Conservation (phyloP, 1,284 basidiomycete species). For the Papiliotrema fonsecae region DNA sequence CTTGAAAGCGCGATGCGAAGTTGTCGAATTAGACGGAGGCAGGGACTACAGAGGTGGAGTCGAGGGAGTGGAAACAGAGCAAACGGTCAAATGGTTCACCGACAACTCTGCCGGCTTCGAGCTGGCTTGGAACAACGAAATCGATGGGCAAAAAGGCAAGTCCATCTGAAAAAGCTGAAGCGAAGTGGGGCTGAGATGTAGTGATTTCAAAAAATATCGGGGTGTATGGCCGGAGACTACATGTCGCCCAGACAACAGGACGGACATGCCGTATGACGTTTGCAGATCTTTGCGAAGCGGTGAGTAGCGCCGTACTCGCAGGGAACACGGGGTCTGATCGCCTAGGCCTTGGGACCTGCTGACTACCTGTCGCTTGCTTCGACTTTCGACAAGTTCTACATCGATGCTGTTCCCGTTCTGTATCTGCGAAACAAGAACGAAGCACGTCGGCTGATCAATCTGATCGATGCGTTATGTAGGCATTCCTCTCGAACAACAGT, state of each 20-base stretch:
- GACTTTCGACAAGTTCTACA: conserved; percentile 57
- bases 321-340: neutral
- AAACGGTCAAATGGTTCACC: conserved; percentile 23
- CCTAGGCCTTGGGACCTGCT: conserved; percentile 59
- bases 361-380: conserved; percentile 65
- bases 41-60: conserved; percentile 47
- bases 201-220: conserved; percentile 39
- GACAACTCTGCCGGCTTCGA: conserved; percentile 37
- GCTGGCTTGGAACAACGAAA: conserved; percentile 35
- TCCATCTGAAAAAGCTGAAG: too few species aligned
- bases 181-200: too few species aligned
- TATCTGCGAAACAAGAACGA: conserved; percentile 60
- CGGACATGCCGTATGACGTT: conserved; percentile 58
- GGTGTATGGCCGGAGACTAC: conserved; percentile 55
- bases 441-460: conserved; percentile 64
- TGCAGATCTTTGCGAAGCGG: conserved; percentile 59
- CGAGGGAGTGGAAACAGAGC: conserved; percentile 37
- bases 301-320: conserved; percentile 21
- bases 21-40: conserved; percentile 55
- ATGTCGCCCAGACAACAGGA: conserved; percentile 52
- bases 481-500: conserved; percentile 40
- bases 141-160: too few species aligned
- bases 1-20: conserved; percentile 60
- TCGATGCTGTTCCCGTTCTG: conserved; percentile 59
- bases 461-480: conserved; percentile 64